Base-by-base conservation (phyloP, 1,284 basidiomycete genomes). In the Marasmius sp. region DNA sequence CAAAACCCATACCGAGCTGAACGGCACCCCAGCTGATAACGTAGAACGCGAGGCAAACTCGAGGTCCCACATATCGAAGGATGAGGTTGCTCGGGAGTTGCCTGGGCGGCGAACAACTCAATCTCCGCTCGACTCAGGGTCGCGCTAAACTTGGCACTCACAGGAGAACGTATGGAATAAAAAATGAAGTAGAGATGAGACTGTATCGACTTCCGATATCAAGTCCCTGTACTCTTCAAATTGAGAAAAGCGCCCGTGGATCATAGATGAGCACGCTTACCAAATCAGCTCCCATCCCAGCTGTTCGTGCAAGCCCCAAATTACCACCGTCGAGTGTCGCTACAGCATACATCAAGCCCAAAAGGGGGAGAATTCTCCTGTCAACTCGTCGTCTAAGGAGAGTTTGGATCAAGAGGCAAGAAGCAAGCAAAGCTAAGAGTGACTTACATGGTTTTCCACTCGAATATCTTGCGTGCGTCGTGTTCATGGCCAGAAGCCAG, bases 1-100 rank as follows among this genome's bases (percentile, higher is more conserved):
- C 74, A 64, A 76, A 80, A 12, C 76, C 77, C 77, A 79, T 79
- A n/a, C 69, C 70, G 4, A 79, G 67, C 49, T 61, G 60, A 14
- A 55, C 56, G 3, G 61, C 61, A 18, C 63, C 63, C 63, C 63
- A 64, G 43, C 54, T 61, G 45, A 64, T 34, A 10, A 64, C 61
- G 34, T 61, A 64, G 38, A 62, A 59, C 4, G 57, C 49, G 16
- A 64, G 39, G 56, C 61, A 61, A 48, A 39, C 20, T 8, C 57
- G 50, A n/a, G 61, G 57, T 6, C 60, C 60, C 5, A 62, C 52
- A 49, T 60, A 59, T 41, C 63, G 61, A 16, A 64, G 34, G 14
- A 59, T 36, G 43, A 61, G 51, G 41, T 64, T 64, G 39, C 63
- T 62, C 18, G 63, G 63, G 3, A 64, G 49, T 41, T 64, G 61